A percentile compares a stretch with the other conserved stretches of the same genome.
These are phyloP conservation scores for Macrophomina phaseolina DNA, from an alignment of 2,329 filamentous ascomycete species.

Conservation along the genomic window DNA sequence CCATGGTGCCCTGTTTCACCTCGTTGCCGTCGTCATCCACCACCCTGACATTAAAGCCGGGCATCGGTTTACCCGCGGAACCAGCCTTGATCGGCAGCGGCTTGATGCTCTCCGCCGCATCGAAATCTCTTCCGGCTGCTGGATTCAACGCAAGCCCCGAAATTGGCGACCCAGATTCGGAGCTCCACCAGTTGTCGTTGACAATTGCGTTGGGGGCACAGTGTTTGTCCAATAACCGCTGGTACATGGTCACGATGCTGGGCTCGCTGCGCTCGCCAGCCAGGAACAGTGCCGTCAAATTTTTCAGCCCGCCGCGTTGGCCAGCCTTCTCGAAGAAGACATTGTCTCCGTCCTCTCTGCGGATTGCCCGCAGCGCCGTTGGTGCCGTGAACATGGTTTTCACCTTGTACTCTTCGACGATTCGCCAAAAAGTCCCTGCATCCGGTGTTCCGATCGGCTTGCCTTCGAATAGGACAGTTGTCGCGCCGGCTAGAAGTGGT, in stretches of 20 bases:
- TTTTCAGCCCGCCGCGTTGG: conserved; percentile 70
- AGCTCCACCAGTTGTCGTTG: conserved; percentile 78
- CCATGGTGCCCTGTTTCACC: conserved; percentile 75
- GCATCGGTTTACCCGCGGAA: conserved; percentile 88
- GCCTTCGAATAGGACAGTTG: conserved; percentile 90
- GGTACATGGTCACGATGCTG: conserved; percentile 80
- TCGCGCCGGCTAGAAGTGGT: conserved; percentile 81
- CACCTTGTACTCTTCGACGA: conserved; percentile 83
- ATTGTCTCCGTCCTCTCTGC: conserved; percentile 82
- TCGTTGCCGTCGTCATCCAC: conserved; percentile 82
- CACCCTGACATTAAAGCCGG: conserved; percentile 84
- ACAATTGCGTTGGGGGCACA: conserved; percentile 68
- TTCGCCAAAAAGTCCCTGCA: conserved; percentile 85
- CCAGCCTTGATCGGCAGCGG: conserved; percentile 76
- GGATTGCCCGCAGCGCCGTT: conserved; percentile 84
- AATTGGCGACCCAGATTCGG: conserved; percentile 72
- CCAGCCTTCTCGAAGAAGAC: conserved; percentile 68
- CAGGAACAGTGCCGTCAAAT: conserved; percentile 77
- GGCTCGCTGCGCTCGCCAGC: conserved; percentile 91
- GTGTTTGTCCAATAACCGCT: conserved; percentile 71
- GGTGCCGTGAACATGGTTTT: conserved; percentile 87
- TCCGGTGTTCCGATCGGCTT: conserved; percentile 91
- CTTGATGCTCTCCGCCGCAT: conserved; percentile 46
- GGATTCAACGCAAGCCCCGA: conserved; percentile 69
- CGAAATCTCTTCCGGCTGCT: conserved; percentile 62